These are phyloP conservation scores for Sporothrix sp. DNA, from an alignment of 2,329 filamentous ascomycete species.

Conservation along the genomic window DNA sequence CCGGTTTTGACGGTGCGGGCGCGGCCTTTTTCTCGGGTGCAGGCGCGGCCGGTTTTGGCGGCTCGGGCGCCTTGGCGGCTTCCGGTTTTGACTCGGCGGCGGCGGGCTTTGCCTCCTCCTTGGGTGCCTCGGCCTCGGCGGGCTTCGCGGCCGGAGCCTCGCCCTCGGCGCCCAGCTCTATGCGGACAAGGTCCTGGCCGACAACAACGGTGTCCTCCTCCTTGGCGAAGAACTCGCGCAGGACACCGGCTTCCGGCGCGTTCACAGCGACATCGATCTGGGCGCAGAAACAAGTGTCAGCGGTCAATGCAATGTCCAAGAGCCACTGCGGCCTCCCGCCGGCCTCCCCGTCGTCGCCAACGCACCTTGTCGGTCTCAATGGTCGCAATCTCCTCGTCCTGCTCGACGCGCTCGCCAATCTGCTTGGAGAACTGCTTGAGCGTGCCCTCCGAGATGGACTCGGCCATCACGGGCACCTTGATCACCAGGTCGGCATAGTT, in stretches of 20 bases:
- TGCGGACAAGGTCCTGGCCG: constrained; percentile 78
- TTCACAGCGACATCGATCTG: constrained; percentile 97
- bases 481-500: constrained; percentile 71
- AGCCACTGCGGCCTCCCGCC: too few relatives aligned
- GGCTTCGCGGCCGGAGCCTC: constrained; percentile 29
- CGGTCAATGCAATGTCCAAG: too few relatives aligned
- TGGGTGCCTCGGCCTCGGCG: constrained; percentile 23
- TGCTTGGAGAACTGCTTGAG: constrained; percentile 91
- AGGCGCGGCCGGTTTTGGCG: constrained; percentile 16
- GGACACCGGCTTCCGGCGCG: constrained; percentile 77
- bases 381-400: constrained; percentile 94
- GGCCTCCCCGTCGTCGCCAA: neutral
- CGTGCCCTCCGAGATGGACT: constrained; percentile 96
- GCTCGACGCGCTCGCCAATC: constrained; percentile 86
- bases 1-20: constrained; percentile 20
- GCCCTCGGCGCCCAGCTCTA: constrained; percentile 64
- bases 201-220: constrained; percentile 95
- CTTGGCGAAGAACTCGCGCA: constrained; percentile 83
- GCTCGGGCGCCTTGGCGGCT: constrained; percentile 28
- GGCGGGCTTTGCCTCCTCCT: constrained; percentile 16
- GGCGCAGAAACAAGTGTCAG: neutral
- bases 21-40: constrained; percentile 25
- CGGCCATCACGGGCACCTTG: constrained; percentile 96
- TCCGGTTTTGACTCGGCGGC: constrained; percentile 22
- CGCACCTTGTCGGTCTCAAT: constrained; percentile 97